Base-by-base conservation (phyloP, 2,329 filamentous ascomycete genomes). In the Xylariales sp. region DNA sequence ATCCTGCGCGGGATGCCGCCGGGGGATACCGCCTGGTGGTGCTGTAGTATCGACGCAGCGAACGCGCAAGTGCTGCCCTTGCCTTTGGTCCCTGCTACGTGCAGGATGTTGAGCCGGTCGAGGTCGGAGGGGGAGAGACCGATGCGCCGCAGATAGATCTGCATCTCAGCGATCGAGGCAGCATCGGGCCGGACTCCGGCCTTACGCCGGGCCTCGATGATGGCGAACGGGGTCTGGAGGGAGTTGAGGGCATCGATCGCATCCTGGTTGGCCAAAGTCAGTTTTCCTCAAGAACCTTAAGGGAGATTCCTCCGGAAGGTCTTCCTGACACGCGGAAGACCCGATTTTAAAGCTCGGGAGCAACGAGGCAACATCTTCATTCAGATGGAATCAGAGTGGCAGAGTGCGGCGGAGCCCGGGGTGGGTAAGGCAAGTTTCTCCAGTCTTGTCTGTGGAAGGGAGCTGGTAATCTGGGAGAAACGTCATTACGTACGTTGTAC, bases 191-290 rank as follows among this genome's bases (percentile, higher is more conserved):
- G 76, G 45, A 81, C 68, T 15, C 88, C 85, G 14, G 83, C 84
- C 57, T 86, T 86, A 38, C 81, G 76, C 36, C 93, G 81, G 35
- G 83, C 81, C 57, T 95, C 81, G 14, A 96, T 76, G 36, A 88
- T 76, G 33, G 84, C 78, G 57, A 84, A 91, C 37, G 95, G 94
- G 29, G 86, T 88, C 62, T 98, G 93, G 35, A 97, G 79, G 30
- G 87, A 85, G 62, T 97, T 97, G 55, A 97, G 77, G 27, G 85
- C 80, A 49, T 81, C 71, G 46, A 97, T 81, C 33, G 91, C 93
- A 59, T 93, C 88, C 88, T 95, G n/a, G n/a, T n/a, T n/a, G n/a
- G n/a, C n/a, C n/a, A n/a, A n/a, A n/a, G n/a, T n/a, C n/a, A n/a
- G n/a, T n/a, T n/a, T n/a, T n/a, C n/a, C n/a, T n/a, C n/a, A n/a